Conservation (phyloP, 495 filamentous ascomycete species). For the Hyphodiscus hymeniophilus region DNA sequence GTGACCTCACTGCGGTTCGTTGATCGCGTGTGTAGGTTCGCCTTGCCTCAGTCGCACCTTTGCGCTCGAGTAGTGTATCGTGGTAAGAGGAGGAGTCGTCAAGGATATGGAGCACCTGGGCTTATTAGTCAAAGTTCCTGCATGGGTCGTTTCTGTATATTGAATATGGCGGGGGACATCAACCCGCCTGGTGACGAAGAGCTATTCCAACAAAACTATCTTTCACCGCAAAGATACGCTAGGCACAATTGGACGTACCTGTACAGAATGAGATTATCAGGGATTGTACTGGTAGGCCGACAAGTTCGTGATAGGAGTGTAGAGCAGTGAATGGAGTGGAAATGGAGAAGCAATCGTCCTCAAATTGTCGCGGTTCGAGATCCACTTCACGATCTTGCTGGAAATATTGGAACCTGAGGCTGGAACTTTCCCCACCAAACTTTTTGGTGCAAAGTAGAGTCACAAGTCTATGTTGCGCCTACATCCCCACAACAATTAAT, state of each 20-base stretch:
- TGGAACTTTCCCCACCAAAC: background rate
- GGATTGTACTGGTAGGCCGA: background rate
- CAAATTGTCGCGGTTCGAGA: too few species aligned
- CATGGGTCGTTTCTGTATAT: slow-evolving; percentile 1
- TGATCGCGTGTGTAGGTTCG: slow-evolving; percentile 24
- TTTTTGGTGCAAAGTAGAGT: slow-evolving; percentile 5
- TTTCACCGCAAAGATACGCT: background rate
- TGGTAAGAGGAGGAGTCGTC: background rate
- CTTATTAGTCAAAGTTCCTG: slow-evolving; percentile 10
- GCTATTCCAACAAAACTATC: slow-evolving; percentile 2
- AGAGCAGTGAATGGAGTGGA: background rate
- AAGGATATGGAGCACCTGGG: slow-evolving; percentile 1
- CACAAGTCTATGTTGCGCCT: slow-evolving; percentile 12
- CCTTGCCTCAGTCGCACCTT: slow-evolving; percentile 1
- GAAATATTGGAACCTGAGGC: background rate
- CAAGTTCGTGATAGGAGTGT: background rate
- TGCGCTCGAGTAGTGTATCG: background rate
- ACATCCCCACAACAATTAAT: slow-evolving; percentile 1
- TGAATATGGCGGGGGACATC: slow-evolving; percentile 14
- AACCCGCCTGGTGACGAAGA: slow-evolving; percentile 5
- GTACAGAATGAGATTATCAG: slow-evolving; percentile 4
- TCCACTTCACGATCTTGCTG: too few species aligned
- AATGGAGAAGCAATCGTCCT: background rate
- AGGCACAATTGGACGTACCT: slow-evolving; percentile 20
- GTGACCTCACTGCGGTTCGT: slow-evolving; percentile 5